These are phyloP conservation scores for Chaetomiaceae sp. DNA, from an alignment of 2,329 filamentous ascomycete species.

Conservation along the genomic window DNA sequence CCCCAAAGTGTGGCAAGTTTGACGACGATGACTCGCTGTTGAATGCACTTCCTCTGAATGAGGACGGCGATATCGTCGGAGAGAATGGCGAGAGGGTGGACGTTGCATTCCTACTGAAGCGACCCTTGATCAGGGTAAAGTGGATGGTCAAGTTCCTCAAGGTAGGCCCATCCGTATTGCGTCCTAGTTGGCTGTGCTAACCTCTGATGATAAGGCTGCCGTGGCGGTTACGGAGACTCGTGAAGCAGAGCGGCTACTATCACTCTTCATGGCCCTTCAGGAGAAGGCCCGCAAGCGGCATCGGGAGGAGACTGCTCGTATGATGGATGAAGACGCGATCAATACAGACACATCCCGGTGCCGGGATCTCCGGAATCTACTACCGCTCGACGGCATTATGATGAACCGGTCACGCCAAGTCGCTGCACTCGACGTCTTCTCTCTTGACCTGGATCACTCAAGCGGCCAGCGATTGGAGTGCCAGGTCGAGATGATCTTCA, in stretches of 20 bases:
- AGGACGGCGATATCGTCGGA: constrained; percentile 63
- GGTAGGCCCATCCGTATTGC: constrained; percentile 39
- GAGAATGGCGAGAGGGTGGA: constrained; percentile 85
- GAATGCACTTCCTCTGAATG: constrained; percentile 56
- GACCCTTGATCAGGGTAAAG: constrained; percentile 82
- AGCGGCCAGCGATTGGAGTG: constrained; percentile 87
- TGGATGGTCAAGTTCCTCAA: constrained; percentile 81
- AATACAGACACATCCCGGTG: constrained; percentile 76
- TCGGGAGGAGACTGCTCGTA: constrained; percentile 64
- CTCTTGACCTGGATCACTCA: constrained; percentile 78
- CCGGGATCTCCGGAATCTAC: constrained; percentile 73
- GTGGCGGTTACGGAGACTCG: constrained; percentile 50
- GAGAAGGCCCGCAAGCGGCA: constrained; percentile 65
- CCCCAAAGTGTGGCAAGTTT: constrained; percentile 53
- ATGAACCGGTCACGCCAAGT: constrained; percentile 80
- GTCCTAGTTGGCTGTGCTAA: constrained; percentile 28
- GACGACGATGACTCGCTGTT: constrained; percentile 60
- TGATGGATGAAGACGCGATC: constrained; percentile 78
- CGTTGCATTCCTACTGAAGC: constrained; percentile 86
- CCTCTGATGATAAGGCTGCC: constrained; percentile 44
- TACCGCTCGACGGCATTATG: constrained; percentile 61
- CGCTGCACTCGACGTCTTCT: constrained; percentile 84
- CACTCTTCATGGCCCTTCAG: constrained; percentile 67
- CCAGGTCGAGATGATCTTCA: constrained; percentile 78
- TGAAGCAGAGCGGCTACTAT: constrained; percentile 55